Base-by-base conservation (phyloP, 78 protist species). In the Dictyostelium citrinum region DNA sequence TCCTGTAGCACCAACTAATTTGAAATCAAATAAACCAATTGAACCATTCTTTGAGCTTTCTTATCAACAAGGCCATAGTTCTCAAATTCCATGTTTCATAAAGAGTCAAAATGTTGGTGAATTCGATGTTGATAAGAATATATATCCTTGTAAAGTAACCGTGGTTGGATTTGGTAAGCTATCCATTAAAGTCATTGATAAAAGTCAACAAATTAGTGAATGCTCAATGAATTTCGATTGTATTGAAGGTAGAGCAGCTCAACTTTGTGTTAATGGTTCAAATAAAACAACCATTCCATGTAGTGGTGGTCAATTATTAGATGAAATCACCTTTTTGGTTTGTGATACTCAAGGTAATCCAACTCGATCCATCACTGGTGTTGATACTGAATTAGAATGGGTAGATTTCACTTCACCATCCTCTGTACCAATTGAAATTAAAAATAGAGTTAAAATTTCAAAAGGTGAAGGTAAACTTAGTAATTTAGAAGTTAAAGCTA, bases 281-380 rank as follows among this genome's bases (percentile, higher is more conserved):
- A 67, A 84, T 17, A 61, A 78, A 12, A 3, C 72, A 0, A 33
- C 85, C 1, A 10, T 78, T 45, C 10, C 7, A 22, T 88, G 93
- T 33, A 20, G 80, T 24, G 61, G 81, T 27, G 93, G 93, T 12
- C 84, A 88, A 16, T 33, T 43, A 27, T n/a, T 88, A 2, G 85
- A 88, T 24, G 93, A 88, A 20, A 43, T 88, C n/a, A 27, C 37
- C 3, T 51, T 88, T 16, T 22, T 72, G 17, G 49, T 88, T 46
- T 78, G 93, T 67, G 93, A 88, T 68, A 49, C 85, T 22, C 93
- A 77, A 51, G 93, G 93, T n/a, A 88, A 88, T 68, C 75, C 49
- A 24, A 72, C 83, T 5, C 68, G 24, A 6, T 4, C 33, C 0
- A 88, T 39, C 22, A 88, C 74, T 46, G 93, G 85, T 88, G 72